phyloP scores from a whole-genome alignment of 202 grass and related monocot genomes.

The Panicum hallii region DNA sequence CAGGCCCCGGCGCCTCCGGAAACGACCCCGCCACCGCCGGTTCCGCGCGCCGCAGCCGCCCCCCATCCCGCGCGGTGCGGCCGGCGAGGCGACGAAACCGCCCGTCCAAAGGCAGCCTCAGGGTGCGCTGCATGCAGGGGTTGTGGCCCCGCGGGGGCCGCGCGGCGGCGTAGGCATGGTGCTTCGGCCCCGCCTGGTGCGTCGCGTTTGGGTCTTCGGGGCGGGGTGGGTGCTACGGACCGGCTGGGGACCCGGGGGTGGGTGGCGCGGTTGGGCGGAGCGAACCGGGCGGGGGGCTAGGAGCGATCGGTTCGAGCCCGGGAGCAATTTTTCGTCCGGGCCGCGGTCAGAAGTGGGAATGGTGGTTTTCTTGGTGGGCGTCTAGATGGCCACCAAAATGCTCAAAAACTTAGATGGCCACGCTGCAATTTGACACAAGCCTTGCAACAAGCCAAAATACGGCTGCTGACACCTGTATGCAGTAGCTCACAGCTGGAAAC shows the following conservation, averaged over 20 bases:
- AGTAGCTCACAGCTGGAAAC: no score
- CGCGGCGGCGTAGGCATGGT: not conserved
- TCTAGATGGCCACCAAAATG: no score
- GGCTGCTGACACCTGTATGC: not conserved
- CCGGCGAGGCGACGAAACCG: slow-evolving; percentile 5
- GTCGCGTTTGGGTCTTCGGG: not conserved
- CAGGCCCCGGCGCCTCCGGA: not conserved
- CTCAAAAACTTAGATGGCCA: not conserved
- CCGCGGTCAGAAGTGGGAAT: not conserved
- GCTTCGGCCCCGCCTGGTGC: no score
- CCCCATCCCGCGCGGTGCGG: not conserved
- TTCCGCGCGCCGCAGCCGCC: not conserved
- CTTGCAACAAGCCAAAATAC: not conserved
- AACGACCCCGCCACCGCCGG: slow-evolving; percentile 35
- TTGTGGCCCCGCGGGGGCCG: not conserved
- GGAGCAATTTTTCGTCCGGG: not conserved
- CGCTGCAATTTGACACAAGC: not conserved
- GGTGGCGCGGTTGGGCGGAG: not conserved
- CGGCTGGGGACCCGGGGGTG: not conserved
- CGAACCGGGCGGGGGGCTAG: not conserved
- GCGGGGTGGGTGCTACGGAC: not conserved
- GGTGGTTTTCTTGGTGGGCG: no score
- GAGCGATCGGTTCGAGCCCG: not conserved
- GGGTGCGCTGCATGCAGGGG: not conserved
- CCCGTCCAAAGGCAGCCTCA: not conserved